Evolutionary conservation across 176 grass and related monocot species (phyloP), one percentile per base, ranked within the genome.

Genomic region (Melocanna baccifera): DNA sequence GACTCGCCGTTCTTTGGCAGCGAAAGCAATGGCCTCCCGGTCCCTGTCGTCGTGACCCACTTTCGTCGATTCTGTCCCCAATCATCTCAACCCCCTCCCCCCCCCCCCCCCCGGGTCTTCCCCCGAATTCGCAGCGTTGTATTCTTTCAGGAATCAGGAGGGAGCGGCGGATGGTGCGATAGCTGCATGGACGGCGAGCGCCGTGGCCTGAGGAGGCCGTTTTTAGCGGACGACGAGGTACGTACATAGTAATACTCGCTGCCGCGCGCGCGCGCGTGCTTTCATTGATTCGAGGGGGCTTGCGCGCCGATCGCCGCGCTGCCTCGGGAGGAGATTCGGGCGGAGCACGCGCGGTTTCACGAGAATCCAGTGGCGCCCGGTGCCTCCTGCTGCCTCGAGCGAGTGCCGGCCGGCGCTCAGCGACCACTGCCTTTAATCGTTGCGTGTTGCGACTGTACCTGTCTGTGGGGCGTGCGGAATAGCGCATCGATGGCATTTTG

Each of bases 221-320:
- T 73, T 12, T 20, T 53, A 39, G 25, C 9, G 2, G 75, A 46
- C 36, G 75, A 62, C 1, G 74, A 84, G 87, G 87, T 88, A 72
- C 25, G 80, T 7, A 42, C 22, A 3, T 73, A 10, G 7, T 28
- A 47, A 12, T 28, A 50, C 23, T 72, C 43, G 12, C 46, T 12
- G 46, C 26, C 15, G 32, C 63, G 18, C 63, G 32, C 63, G 18
- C 63, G 30, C 68, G 1, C 22, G 39, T 10, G 16, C 37, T 9
- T 9, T 5, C 14, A 30, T 45, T 40, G 23, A 40, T 45, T 77
- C 57, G 75, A 62, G n/a, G 36, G 11, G n/a, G 55, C 6, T 19
- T 20, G 51, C 51, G 51, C 18, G 16, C 50, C 5, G 50, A 6
- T 6, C 48, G 48, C 15, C 9, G 36, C 69, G 3, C 28, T 16